These are phyloP conservation scores for Trichomonascus vanleenenianus DNA, from an alignment of 805 yeast genomes.

Conservation along the genomic window DNA sequence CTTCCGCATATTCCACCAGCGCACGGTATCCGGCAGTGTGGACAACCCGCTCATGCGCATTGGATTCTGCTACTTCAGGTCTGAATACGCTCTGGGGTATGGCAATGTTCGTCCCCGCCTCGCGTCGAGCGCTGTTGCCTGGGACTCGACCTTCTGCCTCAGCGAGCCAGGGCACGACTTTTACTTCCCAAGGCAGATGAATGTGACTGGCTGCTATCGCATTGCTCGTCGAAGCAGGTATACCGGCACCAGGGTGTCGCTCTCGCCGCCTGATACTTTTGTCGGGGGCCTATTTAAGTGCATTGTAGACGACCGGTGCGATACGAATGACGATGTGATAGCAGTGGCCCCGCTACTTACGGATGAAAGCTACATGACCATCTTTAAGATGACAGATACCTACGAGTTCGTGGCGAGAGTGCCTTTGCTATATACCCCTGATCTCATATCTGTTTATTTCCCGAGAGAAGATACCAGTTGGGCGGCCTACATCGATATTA, in stretches of 20 bases:
- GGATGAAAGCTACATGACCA: slow-evolving; percentile 29
- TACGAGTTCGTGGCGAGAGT: slow-evolving; percentile 37
- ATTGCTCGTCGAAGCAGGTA: slow-evolving; percentile 42
- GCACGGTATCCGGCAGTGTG: not conserved
- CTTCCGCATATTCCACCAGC: slow-evolving; percentile 12
- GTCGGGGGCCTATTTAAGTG: slow-evolving; percentile 61
- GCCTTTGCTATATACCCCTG: slow-evolving; percentile 49
- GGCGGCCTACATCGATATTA: slow-evolving; percentile 30
- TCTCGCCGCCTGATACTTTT: slow-evolving; percentile 48
- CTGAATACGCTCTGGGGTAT: slow-evolving; percentile 7
- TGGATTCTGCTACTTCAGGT: slow-evolving; percentile 11
- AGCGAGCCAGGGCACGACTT: not conserved
- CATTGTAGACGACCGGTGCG: slow-evolving; percentile 3
- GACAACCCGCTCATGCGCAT: slow-evolving; percentile 2
- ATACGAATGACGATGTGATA: slow-evolving; percentile 11
- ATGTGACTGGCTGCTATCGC: slow-evolving; percentile 38
- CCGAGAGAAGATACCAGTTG: slow-evolving; percentile 7
- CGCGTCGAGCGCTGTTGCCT: slow-evolving; percentile 2
- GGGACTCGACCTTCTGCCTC: slow-evolving; percentile 12
- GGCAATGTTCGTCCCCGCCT: not conserved
- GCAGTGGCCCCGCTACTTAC: slow-evolving; percentile 52
- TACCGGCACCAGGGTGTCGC: slow-evolving; percentile 41
- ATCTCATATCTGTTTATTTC: slow-evolving; percentile 23
- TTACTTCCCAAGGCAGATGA: not conserved
- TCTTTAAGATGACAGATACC: slow-evolving; percentile 26